phyloP scores from a whole-genome alignment of 257 asterid genomes.

The Nicotiana noctiflora region DNA sequence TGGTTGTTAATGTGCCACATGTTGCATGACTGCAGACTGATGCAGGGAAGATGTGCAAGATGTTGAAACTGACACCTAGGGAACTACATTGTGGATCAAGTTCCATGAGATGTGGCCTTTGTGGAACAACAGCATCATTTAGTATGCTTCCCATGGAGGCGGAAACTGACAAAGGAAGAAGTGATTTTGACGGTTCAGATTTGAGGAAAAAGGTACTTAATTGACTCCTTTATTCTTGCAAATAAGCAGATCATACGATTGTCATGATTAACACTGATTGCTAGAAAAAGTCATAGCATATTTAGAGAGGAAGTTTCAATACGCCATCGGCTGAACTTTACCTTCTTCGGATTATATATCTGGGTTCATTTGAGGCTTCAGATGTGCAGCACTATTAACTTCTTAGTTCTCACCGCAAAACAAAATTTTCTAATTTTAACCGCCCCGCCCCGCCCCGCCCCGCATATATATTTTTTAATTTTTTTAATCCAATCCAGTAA shows the following conservation, averaged over 20 bases:
- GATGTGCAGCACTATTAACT: background rate
- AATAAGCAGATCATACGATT: background rate
- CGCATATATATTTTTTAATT: too few relatives aligned
- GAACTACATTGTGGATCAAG: slow-evolving; percentile 41
- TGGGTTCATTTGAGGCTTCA: background rate
- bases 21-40: slow-evolving; percentile 46
- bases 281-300: background rate
- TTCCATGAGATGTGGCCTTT: slow-evolving; percentile 76
- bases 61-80: slow-evolving; percentile 40
- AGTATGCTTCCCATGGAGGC: slow-evolving; percentile 44
- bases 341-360: background rate
- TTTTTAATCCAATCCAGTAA: too few relatives aligned
- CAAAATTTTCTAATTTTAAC: too few relatives aligned
- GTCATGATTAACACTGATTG: background rate
- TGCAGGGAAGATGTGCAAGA: slow-evolving; percentile 80
- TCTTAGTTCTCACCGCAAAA: slow-evolving; percentile 4
- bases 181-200: slow-evolving; percentile 44
- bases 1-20: slow-evolving; percentile 12
- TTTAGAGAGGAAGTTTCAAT: background rate
- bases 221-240: background rate
- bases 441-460: too few relatives aligned
- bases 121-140: slow-evolving; percentile 67
- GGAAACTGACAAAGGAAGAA: slow-evolving; percentile 25
- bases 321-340: background rate
- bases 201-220: slow-evolving; percentile 41